Base-by-base conservation (phyloP, 2,329 filamentous ascomycete species). In the Fusarium neocosmosporiellum region DNA sequence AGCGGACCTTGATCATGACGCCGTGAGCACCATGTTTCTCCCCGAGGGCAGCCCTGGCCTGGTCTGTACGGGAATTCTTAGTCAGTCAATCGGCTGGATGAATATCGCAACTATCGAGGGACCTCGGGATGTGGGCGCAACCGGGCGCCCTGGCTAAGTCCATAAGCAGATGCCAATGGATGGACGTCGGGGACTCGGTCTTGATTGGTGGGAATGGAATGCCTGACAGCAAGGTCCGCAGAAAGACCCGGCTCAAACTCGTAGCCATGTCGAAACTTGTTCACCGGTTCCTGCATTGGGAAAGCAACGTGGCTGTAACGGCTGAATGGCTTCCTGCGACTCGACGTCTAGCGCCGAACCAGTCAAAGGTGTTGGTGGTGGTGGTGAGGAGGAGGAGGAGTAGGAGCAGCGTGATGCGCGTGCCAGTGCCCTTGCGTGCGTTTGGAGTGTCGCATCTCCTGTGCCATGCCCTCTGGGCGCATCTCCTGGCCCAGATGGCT, bases 201-300 rank as follows among this genome's bases (percentile, higher is more conserved):
- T 39, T 54, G 37, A 75, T 76, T 76, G 74, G 74, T 73, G 74
- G 73, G 70, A 75, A 57, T 67, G 61, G n/a, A 6, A 67, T 66
- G 63, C 41, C 60, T 67, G 64, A 62, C 66, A 66, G 63, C 60
- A 59, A 58, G 60, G 63, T 59, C 72, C 63, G 73, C 73, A 77
- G 64, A 60, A 64, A 61, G 61, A 68, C 69, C 68, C 59, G 53
- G 69, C 43, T 53, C 71, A 75, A 72, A 74, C 67, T 71, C 72
- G 63, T 71, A 71, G 69, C 73, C 75, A 70, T 72, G 67, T 69
- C 64, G 63, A 70, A 66, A 55, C 70, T 67, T 74, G 59, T 76
- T 80, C 72, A 78, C 79, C 78, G 78, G 79, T 81, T 79, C 75
- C 78, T 80, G 66, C 59, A 79, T 78, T 76, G 69, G 78, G 78